Percentiles rank a stretch among this genome's conserved stretches.
Conservation (phyloP, 2,329 filamentous ascomycete species). For the Aspergillus aculeatinus region DNA sequence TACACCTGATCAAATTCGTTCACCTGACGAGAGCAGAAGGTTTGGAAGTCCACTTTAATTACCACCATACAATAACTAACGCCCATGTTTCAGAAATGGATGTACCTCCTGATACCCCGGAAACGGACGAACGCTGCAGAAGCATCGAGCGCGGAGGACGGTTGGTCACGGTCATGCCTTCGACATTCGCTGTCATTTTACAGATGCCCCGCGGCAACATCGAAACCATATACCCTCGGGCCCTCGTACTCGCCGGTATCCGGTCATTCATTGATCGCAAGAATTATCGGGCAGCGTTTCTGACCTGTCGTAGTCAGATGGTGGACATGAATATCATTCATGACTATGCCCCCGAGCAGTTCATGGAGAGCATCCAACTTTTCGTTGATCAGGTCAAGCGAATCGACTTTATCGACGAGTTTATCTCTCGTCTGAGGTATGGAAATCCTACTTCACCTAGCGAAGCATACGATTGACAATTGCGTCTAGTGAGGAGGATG, state of each 20-base stretch:
- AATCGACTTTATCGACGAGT: conserved; percentile 80
- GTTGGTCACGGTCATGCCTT: conserved; percentile 85
- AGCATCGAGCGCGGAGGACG: conserved; percentile 86
- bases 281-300: conserved; percentile 80
- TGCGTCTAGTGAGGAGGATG: conserved; percentile 71
- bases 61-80: not conserved
- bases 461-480: not conserved
- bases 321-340: conserved; percentile 98
- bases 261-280: conserved; percentile 74
- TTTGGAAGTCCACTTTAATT: conserved; percentile 37
- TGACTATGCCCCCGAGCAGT: conserved; percentile 85
- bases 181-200: conserved; percentile 78
- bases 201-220: conserved; percentile 97
- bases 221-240: conserved; percentile 90
- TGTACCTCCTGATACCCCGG: conserved; percentile 81
- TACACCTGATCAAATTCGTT: conserved; percentile 90
- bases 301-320: conserved; percentile 84
- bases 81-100: conserved; percentile 63
- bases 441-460: conserved; percentile 18
- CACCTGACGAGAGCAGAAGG: conserved; percentile 69
- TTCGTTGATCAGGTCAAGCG: conserved; percentile 86
- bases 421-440: conserved; percentile 80
- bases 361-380: conserved; percentile 69
- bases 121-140: conserved; percentile 86
- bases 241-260: conserved; percentile 88